Base-by-base conservation (phyloP, 495 filamentous ascomycete species). In the Cladorrhinum samala region DNA sequence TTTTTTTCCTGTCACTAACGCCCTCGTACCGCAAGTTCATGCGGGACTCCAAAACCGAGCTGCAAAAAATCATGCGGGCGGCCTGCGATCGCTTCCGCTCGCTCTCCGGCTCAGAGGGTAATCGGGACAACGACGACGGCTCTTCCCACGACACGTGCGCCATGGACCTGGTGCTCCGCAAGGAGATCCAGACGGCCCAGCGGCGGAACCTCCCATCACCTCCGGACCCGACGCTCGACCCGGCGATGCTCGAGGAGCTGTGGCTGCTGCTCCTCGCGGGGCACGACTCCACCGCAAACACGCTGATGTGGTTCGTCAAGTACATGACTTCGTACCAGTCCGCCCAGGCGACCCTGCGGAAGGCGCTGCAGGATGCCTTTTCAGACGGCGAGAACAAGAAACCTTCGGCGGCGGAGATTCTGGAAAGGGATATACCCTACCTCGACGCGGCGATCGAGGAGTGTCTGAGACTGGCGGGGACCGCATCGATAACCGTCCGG, bases 381-480 rank as follows among this genome's bases (percentile, higher is more conserved):
- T 46, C 62, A 1, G 24, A 38, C 0, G 66, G 66, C 0, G 38
- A 43, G 57, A 11, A 43, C 48, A 38, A 43, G 57, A 11, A 43
- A 50, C 9, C 50, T 60, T 8, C 9, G 46, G 18, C 66, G 58
- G 2, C 40, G 5, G 66, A 71, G 52, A 20, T 71, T 0, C 33
- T 24, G 14, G 21, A 41, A 3, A 43, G 55, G n/a, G 40, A 53
- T 3, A 27, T 66, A 1, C 60, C 62, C 0, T 71, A 69, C 41
- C 59, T 71, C 5, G 68, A 71, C 41, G 68, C 68, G 20, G 43
- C 60, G 0, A 44, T 71, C 1, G 64, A 66, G 46, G 68, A 71
- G 49, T 47, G 54, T 8, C 49, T 69, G 14, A 55, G 68, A 2
- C 39, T 37, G 2, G 53, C 50, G 4, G 48, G 49, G 43, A 58